Percentiles rank a stretch among this genome's conserved stretches.
phyloP scores from a whole-genome alignment of 306 rosid species.

The Corylus americana region DNA sequence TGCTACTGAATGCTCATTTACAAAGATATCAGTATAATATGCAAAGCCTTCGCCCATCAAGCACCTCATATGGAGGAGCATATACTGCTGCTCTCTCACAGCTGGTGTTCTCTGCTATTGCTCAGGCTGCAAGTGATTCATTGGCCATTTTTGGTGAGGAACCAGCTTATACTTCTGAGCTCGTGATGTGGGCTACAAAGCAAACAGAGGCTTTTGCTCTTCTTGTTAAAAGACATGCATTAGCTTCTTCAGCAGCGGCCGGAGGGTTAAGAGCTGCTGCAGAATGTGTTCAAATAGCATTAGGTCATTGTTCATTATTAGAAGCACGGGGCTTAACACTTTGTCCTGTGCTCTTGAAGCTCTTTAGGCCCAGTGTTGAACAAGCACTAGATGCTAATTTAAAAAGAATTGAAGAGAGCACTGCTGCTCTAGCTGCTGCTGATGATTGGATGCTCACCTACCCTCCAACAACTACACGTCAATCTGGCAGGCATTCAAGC shows the following conservation, averaged over 20 bases:
- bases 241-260: constrained; percentile 98
- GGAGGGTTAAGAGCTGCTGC: constrained; percentile 99
- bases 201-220: constrained; percentile 86
- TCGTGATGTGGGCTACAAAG: constrained; percentile 95
- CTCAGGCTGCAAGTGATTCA: constrained; percentile 94
- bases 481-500: constrained; percentile 63
- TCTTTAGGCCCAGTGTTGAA: constrained; percentile 95
- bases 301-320: constrained; percentile 94
- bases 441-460: constrained; percentile 89
- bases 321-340: constrained; percentile 97
- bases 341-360: constrained; percentile 89
- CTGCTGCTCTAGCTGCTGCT: constrained; percentile 97
- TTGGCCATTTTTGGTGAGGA: constrained; percentile 82
- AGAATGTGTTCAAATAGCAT: constrained; percentile 99
- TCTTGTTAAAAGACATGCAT: constrained; percentile 90
- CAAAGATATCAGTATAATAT: constrained; percentile 86
- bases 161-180: constrained; percentile 85
- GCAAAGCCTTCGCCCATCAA: constrained; percentile 96
- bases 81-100: constrained; percentile 99
- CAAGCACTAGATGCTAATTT: constrained; percentile 95
- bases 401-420: constrained; percentile 95
- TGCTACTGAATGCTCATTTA: constrained; percentile 83
- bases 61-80: constrained; percentile 97
- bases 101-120: constrained; percentile 91
- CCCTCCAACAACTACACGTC: constrained; percentile 64